Conservation (phyloP, 257 asterid genomes). For the Capsicum rhomboideum region DNA sequence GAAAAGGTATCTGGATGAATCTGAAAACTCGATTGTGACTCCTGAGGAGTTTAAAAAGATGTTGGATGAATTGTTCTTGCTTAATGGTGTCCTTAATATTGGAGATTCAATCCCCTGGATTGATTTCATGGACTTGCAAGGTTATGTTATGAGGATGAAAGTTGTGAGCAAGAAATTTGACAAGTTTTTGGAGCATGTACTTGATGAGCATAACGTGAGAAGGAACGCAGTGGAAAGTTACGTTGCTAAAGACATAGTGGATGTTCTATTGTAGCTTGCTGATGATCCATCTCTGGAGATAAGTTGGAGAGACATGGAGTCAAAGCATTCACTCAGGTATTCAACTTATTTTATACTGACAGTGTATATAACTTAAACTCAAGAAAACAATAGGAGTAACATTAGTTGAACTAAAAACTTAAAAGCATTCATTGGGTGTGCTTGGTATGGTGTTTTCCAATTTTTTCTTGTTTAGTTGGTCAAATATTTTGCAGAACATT, state of each 20-base stretch:
- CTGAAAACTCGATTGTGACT: constrained; percentile 3
- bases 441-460: too few relatives aligned
- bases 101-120: constrained; percentile 35
- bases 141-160: constrained; percentile 36
- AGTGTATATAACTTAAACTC: too few relatives aligned
- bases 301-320: constrained; percentile 37
- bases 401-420: too few relatives aligned
- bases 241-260: constrained; percentile 32
- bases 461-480: too few relatives aligned
- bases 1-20: constrained; percentile 23
- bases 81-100: constrained; percentile 27
- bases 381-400: too few relatives aligned
- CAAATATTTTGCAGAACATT: too few relatives aligned
- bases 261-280: constrained; percentile 30
- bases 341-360: not conserved
- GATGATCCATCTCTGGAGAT: constrained; percentile 29
- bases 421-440: too few relatives aligned
- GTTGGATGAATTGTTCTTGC: constrained; percentile 28
- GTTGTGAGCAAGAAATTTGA: too few relatives aligned
- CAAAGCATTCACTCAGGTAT: constrained; percentile 36
- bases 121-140: constrained; percentile 33
- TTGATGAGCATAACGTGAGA: constrained; percentile 21
- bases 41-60: constrained; percentile 32
- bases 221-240: not conserved
- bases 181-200: constrained; percentile 32